Evolutionary conservation across 2,329 filamentous ascomycete species (phyloP).

Genomic region (Fusarium heterosporum): DNA sequence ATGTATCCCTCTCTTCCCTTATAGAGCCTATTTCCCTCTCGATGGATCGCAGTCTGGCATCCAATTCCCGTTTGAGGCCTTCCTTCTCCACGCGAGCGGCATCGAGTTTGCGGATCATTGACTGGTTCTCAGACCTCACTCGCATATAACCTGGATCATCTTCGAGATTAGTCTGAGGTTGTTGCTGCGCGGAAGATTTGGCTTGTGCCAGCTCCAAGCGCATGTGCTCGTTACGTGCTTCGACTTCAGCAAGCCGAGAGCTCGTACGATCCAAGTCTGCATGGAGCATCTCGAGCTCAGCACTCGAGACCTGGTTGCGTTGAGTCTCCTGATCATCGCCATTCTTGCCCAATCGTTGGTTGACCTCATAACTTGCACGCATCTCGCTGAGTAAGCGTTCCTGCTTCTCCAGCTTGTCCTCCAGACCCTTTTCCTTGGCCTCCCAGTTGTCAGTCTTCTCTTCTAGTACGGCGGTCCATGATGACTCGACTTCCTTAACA

Average conservation of each 20-base stretch:
- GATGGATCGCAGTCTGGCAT: constrained; percentile 79
- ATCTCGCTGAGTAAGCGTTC: constrained; percentile 92
- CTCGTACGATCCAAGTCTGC: constrained; percentile 93
- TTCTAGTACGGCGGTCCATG: constrained; percentile 88
- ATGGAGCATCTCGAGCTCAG: constrained; percentile 93
- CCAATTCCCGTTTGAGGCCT: constrained; percentile 78
- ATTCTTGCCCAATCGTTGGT: constrained; percentile 83
- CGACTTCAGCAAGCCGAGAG: constrained; percentile 86
- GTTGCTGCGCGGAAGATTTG: constrained; percentile 73
- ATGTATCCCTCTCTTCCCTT: constrained; percentile 81
- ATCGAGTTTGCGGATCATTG: constrained; percentile 88
- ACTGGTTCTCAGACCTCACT: constrained; percentile 92
- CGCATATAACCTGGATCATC: constrained; percentile 92
- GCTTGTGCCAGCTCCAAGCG: constrained; percentile 90
- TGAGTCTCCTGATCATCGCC: constrained; percentile 70
- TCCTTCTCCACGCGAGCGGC: constrained; percentile 86
- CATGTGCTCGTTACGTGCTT: constrained; percentile 93
- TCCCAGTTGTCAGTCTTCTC: constrained; percentile 98
- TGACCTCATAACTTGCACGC: constrained; percentile 97
- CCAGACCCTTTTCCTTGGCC: constrained; percentile 88
- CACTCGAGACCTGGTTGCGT: constrained; percentile 78
- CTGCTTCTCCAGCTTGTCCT: constrained; percentile 95
- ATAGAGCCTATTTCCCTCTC: constrained; percentile 82
- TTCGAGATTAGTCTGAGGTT: constrained; percentile 74
- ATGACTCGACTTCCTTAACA: constrained; percentile 89